Conservation (phyloP, 495 filamentous ascomycete species). For the Penicillium turbatum region DNA sequence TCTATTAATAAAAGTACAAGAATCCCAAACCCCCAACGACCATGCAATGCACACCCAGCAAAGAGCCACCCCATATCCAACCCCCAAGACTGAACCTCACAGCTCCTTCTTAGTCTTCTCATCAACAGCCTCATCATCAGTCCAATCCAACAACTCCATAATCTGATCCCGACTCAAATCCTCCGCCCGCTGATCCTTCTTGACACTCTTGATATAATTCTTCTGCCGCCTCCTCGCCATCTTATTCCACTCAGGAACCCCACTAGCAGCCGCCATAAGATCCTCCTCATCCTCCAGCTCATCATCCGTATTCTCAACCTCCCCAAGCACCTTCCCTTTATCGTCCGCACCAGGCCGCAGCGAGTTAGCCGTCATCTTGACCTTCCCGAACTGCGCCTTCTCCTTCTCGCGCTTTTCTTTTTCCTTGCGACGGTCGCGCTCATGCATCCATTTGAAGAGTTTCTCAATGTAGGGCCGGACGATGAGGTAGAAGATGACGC, state of each 20-base stretch:
- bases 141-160: slow-evolving; percentile 63
- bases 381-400: slow-evolving; percentile 37
- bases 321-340: slow-evolving; percentile 41
- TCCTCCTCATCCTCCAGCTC: slow-evolving; percentile 57
- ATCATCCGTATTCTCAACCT: slow-evolving; percentile 45
- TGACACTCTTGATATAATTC: slow-evolving; percentile 49
- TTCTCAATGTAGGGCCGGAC: slow-evolving; percentile 61
- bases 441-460: slow-evolving; percentile 50
- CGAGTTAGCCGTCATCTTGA: slow-evolving; percentile 58
- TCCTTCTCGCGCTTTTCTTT: slow-evolving; percentile 46
- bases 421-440: slow-evolving; percentile 51
- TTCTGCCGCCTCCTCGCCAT: slow-evolving; percentile 60
- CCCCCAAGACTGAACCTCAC: neutral
- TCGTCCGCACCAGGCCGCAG: slow-evolving; percentile 50
- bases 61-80: neutral
- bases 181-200: slow-evolving; percentile 42
- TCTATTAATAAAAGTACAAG: slow-evolving; percentile 6
- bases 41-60: slow-evolving; percentile 8
- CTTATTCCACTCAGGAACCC: slow-evolving; percentile 47
- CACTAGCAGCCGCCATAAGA: slow-evolving; percentile 38
- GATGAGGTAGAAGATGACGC: slow-evolving; percentile 59
- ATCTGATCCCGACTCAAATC: slow-evolving; percentile 51
- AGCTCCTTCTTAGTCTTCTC: slow-evolving; percentile 30
- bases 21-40: slow-evolving; percentile 1
- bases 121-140: slow-evolving; percentile 39